Percentiles rank a stretch among this genome's conserved stretches.
Evolutionary conservation across 164 flowering plant species (phyloP).

Genomic region (Aristolochia fimbriata): DNA sequence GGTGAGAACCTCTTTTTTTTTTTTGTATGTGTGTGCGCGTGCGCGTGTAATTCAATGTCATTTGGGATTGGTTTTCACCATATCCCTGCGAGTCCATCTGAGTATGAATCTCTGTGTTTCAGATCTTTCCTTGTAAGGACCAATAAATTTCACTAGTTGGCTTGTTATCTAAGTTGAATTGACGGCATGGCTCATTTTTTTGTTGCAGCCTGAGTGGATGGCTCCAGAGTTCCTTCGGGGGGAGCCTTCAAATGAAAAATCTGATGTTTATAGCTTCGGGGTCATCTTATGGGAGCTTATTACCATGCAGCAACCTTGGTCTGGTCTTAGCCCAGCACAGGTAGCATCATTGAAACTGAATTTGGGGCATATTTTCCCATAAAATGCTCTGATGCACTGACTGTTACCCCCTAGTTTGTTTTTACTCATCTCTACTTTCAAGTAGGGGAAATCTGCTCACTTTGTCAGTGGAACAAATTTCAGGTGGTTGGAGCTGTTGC

Average conservation of each 20-base stretch:
- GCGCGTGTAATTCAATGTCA: neutral
- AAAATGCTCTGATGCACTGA: neutral
- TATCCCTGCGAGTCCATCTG: neutral
- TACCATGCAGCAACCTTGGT: conserved; percentile 95
- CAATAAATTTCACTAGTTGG: conserved; percentile 23
- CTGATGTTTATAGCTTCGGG: conserved; percentile 97
- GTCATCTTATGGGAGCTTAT: conserved; percentile 94
- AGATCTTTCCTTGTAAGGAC: neutral
- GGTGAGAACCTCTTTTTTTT: conserved; percentile 32
- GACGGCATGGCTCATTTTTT: conserved; percentile 7
- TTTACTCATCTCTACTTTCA: neutral
- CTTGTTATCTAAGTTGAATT: conserved; percentile 9
- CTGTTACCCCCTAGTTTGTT: neutral
- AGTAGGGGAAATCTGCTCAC: neutral
- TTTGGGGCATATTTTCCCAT: neutral
- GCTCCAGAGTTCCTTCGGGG: conserved; percentile 98
- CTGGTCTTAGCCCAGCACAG: conserved; percentile 86
- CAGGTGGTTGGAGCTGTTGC: conserved; percentile 99
- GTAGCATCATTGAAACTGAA: conserved; percentile 20
- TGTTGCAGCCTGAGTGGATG: conserved; percentile 98
- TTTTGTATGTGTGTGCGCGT: too few relatives aligned
- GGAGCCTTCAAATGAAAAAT: conserved; percentile 87
- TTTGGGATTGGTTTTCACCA: neutral
- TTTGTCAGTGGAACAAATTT: conserved; percentile 1
- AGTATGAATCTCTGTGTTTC: neutral